These are phyloP conservation scores for Mycena crocata DNA, from an alignment of 768 basidiomycete genomes.

Conservation along the genomic window DNA sequence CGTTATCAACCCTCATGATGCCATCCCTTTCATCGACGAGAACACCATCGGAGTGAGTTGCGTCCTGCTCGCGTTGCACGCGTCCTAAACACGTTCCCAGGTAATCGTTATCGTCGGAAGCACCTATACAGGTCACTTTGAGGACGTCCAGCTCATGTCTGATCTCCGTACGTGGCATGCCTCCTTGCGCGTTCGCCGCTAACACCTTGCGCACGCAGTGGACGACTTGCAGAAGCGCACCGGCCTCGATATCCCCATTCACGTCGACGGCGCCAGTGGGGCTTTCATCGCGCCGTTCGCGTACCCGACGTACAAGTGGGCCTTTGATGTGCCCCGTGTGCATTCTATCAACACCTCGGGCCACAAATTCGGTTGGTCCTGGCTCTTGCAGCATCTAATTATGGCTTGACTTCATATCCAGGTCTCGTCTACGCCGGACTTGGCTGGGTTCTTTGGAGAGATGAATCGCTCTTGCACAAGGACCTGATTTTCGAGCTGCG, in stretches of 20 bases:
- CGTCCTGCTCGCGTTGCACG: too few species aligned
- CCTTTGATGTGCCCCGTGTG: constrained; percentile 56
- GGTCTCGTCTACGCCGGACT: constrained; percentile 60
- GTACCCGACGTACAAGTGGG: constrained; percentile 67
- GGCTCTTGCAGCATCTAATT: constrained; percentile 1
- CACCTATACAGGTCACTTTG: constrained; percentile 74
- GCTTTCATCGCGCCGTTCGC: constrained; percentile 76
- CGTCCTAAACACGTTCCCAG: background rate
- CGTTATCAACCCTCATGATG: constrained; percentile 68
- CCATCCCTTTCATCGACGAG: constrained; percentile 71
- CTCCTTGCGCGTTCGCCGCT: background rate
- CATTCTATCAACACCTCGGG: constrained; percentile 48
- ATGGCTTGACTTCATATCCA: constrained; percentile 35
- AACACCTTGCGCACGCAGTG: constrained; percentile 45
- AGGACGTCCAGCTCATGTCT: constrained; percentile 60
- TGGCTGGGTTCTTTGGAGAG: constrained; percentile 74
- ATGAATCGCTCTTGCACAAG: constrained; percentile 67
- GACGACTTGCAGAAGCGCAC: constrained; percentile 66
- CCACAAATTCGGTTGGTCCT: constrained; percentile 67
- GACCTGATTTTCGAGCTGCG: constrained; percentile 75
- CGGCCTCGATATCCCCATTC: constrained; percentile 71
- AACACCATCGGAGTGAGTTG: constrained; percentile 67
- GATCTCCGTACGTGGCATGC: constrained; percentile 50
- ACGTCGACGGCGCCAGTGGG: constrained; percentile 74
- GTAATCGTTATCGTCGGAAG: constrained; percentile 66